phyloP scores from a whole-genome alignment of 345 rosid genomes.

The Draba incana region DNA sequence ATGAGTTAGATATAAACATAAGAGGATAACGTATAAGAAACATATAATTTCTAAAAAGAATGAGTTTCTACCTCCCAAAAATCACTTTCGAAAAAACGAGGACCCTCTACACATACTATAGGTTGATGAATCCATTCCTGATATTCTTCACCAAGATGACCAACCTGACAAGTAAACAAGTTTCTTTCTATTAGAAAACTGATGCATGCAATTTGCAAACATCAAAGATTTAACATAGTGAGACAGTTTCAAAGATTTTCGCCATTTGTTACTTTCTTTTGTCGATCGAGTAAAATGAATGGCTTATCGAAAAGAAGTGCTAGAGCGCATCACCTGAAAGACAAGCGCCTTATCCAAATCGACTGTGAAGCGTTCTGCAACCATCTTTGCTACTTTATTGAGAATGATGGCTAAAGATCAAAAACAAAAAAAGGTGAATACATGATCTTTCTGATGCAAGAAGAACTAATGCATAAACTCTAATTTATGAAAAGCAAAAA shows the following conservation, averaged over 20 bases:
- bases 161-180: constrained; percentile 60
- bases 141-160: constrained; percentile 94
- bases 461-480: background rate
- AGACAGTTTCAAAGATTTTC: background rate
- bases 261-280: background rate
- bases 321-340: constrained; percentile 64
- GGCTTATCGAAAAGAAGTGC: background rate
- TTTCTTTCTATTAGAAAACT: background rate
- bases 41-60: no score
- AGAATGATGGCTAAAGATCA: constrained; percentile 24
- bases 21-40: background rate
- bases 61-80: no score
- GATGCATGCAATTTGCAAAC: background rate
- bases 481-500: background rate
- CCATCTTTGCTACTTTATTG: constrained; percentile 58
- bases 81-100: constrained; percentile 86
- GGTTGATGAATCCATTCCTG: constrained; percentile 99
- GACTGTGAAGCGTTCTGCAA: constrained; percentile 71
- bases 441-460: constrained; percentile 14
- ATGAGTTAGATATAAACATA: constrained; percentile 12
- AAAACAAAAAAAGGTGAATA: background rate
- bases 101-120: constrained; percentile 86
- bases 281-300: constrained; percentile 12
- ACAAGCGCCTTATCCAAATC: constrained; percentile 90
- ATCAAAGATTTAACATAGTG: background rate